These are phyloP conservation scores for Microcyclospora tardicrescens DNA, from an alignment of 2,329 filamentous ascomycete genomes.

Conservation along the genomic window DNA sequence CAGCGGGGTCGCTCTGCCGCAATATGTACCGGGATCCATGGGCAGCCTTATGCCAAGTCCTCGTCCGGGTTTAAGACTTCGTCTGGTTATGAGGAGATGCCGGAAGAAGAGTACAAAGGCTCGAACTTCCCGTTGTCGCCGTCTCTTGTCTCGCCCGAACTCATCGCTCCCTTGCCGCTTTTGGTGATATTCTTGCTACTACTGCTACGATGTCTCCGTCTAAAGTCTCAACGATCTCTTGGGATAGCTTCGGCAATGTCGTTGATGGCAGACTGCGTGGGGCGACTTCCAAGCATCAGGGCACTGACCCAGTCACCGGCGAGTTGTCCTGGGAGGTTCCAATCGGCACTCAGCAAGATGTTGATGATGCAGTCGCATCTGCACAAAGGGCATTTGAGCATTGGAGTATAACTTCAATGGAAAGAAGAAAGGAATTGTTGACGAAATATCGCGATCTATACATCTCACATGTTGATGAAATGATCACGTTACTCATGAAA, in stretches of 20 bases:
- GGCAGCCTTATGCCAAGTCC: too few relatives aligned
- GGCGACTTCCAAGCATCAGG: slow-evolving; percentile 21
- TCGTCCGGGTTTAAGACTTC: neutral
- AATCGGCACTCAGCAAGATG: slow-evolving; percentile 25
- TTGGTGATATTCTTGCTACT: neutral
- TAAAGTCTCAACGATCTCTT: slow-evolving; percentile 27
- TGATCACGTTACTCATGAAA: slow-evolving; percentile 22
- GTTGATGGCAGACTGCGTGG: slow-evolving; percentile 24
- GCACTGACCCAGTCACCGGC: slow-evolving; percentile 23
- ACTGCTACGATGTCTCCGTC: slow-evolving; percentile 31
- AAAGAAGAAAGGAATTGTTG: slow-evolving; percentile 25
- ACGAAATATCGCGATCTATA: slow-evolving; percentile 22
- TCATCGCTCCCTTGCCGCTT: neutral
- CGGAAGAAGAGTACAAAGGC: neutral
- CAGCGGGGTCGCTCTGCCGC: too few relatives aligned
- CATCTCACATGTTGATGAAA: slow-evolving; percentile 21
- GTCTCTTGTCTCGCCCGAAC: neutral
- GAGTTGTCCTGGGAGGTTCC: slow-evolving; percentile 26
- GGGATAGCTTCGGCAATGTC: slow-evolving; percentile 27
- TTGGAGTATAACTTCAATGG: slow-evolving; percentile 20
- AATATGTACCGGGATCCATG: too few relatives aligned
- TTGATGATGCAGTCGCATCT: slow-evolving; percentile 25
- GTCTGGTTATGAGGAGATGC: neutral
- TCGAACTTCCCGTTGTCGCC: neutral
- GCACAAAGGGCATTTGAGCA: slow-evolving; percentile 25